phyloP scores from a whole-genome alignment of 257 asterid species.

The Ophiorrhiza pumila region DNA sequence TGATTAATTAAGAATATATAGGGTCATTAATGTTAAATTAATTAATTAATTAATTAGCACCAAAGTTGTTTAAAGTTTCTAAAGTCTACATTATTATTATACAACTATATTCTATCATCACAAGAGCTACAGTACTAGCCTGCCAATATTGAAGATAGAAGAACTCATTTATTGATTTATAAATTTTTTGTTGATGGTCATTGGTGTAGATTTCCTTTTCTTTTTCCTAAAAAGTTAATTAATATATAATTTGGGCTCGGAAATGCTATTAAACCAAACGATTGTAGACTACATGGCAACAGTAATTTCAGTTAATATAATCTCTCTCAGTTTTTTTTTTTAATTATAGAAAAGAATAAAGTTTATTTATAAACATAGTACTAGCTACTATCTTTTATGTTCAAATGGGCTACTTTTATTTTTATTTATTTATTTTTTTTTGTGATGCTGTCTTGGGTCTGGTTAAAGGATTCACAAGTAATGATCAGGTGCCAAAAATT shows the following conservation, averaged over 20 bases:
- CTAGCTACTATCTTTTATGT: no score
- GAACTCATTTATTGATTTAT: not conserved
- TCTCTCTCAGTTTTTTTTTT: no score
- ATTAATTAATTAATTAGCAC: not conserved
- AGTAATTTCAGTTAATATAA: no score
- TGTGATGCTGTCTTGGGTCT: not conserved
- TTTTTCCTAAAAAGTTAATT: no score
- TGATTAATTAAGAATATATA: not conserved
- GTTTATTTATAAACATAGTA: no score
- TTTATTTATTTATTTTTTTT: no score
- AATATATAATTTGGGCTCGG: no score
- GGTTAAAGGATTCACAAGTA: not conserved
- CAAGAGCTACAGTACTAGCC: no score
- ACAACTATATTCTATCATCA: not conserved
- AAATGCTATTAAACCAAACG: no score
- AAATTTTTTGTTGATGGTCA: not conserved
- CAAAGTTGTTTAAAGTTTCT: conserved; percentile 5
- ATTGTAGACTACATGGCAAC: no score
- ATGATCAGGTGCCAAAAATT: not conserved
- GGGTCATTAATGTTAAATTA: conserved; percentile 8
- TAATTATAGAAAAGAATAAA: no score
- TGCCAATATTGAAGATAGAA: conserved; percentile 5
- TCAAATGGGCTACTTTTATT: no score
- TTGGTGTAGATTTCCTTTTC: not conserved
- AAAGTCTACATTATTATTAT: not conserved